Base-by-base conservation (phyloP, 2,329 filamentous ascomycete genomes). In the Grosmannia penicillata region DNA sequence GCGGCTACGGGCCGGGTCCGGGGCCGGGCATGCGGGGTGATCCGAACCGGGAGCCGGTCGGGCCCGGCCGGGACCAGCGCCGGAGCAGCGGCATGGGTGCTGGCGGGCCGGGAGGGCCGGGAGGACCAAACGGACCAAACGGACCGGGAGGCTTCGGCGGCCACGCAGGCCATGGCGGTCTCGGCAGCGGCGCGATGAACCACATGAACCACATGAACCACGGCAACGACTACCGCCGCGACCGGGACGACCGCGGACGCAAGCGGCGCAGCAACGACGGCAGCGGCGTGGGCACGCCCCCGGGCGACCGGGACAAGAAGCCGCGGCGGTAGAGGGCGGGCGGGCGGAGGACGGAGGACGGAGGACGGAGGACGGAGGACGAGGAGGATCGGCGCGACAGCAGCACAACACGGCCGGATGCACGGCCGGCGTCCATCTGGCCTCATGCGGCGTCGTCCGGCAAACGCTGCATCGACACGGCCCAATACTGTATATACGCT, bases 251-350 rank as follows among this genome's bases (percentile, higher is more conserved):
- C 28, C 44, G 53, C 4, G 50, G 58, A 28, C 52, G 58, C 41
- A 66, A 66, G 50, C 59, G 62, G 27, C 58, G 58, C 48, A 70
- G 66, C 46, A 68, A 71, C 43, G 69, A 70, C 38, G 67, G 62
- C n/a, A 56, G 70, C 38, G 67, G 63, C 9, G 56, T 53, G 45
- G 64, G 66, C 15, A 54, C 60, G 41, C 35, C 44, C 62, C 62
- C 61, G 14, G 61, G 52, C 48, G 66, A 70, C 28, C 59, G 65
- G 41, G 69, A 74, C 43, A 75, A 75, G 60, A 61, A 70, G 52
- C 61, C 57, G 45, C 62, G 70, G 53, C 63, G 65, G 49, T 70
- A 61, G 51, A 24, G 15, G 4, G 17, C 3, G 6, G 13, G 18
- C 9, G 10, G 10, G 27, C 2, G 15, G 7, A 25, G 24, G 24